phyloP scores from a whole-genome alignment of 495 filamentous ascomycete species.

The Neurospora tetraspora region DNA sequence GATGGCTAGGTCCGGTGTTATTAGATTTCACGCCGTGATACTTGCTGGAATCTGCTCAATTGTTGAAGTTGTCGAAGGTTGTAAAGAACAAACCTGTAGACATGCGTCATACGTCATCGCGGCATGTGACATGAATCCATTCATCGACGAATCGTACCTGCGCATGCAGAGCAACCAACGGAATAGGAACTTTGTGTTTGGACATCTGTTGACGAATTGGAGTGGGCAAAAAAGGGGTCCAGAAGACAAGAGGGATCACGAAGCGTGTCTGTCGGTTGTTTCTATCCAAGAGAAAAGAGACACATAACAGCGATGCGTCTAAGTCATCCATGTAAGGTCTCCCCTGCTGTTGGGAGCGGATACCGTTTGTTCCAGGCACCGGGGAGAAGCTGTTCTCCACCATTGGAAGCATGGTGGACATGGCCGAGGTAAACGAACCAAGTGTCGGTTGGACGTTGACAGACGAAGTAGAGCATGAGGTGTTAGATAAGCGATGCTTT shows the following conservation, averaged over 20 bases:
- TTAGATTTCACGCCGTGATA: neutral
- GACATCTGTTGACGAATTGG: neutral
- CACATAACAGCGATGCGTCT: neutral
- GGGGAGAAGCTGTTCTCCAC: neutral
- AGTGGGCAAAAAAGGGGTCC: neutral
- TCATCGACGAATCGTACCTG: neutral
- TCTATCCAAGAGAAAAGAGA: neutral
- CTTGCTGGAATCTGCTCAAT: neutral
- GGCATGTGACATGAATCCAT: neutral
- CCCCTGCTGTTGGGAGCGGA: neutral
- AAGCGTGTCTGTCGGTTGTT: neutral
- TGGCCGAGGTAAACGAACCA: neutral
- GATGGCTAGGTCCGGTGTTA: neutral
- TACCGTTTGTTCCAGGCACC: neutral
- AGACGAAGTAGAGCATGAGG: neutral
- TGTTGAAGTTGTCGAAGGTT: neutral
- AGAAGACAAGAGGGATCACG: neutral
- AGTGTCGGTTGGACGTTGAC: neutral
- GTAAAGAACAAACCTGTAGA: neutral
- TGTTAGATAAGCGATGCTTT: neutral
- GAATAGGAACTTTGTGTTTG: neutral
- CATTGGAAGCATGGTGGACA: neutral
- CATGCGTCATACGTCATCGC: neutral
- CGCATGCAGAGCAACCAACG: neutral
- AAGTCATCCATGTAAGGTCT: neutral